Evolutionary conservation across 257 asterid species (phyloP).

Genomic region (Nicotiana paniculata): DNA sequence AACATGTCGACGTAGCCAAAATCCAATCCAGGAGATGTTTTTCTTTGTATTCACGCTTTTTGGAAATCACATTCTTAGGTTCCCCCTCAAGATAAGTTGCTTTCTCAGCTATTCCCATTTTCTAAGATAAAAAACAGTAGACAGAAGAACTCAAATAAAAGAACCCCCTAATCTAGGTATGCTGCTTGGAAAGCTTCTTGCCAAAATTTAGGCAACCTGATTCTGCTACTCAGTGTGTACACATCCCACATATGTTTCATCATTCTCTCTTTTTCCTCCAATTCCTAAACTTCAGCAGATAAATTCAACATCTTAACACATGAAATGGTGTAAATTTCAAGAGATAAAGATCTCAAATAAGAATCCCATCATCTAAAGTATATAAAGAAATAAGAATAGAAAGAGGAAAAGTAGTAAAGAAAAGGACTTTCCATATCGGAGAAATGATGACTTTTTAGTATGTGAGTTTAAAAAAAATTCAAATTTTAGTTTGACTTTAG

Average conservation of each 20-base stretch:
- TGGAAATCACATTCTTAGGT: not conserved
- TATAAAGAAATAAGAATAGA: not conserved
- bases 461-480: too few species aligned
- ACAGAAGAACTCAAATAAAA: not conserved
- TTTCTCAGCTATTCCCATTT: not conserved
- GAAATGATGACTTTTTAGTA: too few species aligned
- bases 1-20: too few species aligned
- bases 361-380: not conserved
- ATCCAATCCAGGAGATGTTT: too few species aligned
- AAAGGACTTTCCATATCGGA: not conserved
- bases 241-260: slow-evolving; percentile 90
- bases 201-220: slow-evolving; percentile 73
- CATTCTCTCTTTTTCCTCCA: slow-evolving; percentile 81
- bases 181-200: slow-evolving; percentile 93
- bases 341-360: not conserved
- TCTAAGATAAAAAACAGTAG: not conserved
- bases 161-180: slow-evolving; percentile 53
- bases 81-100: not conserved
- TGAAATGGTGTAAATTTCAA: not conserved
- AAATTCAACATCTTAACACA: not conserved
- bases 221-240: slow-evolving; percentile 57
- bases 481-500: too few species aligned
- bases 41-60: too few species aligned
- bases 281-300: slow-evolving; percentile 39
- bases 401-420: not conserved